These are phyloP conservation scores for Lichina pygmaea DNA, from an alignment of 495 filamentous ascomycete species.

Conservation along the genomic window DNA sequence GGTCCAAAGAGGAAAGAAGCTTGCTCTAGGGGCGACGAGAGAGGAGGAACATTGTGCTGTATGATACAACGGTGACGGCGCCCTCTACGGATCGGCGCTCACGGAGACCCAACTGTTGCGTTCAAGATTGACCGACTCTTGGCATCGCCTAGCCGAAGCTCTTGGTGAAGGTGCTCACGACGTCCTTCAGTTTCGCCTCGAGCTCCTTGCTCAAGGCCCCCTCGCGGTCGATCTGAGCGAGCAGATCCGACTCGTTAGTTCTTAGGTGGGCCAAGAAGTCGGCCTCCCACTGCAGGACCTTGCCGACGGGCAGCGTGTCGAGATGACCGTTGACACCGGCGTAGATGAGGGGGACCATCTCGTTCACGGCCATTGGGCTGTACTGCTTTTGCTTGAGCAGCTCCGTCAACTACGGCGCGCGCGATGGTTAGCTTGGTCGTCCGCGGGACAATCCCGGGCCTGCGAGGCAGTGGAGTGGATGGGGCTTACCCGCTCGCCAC, in stretches of 20 bases:
- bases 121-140: neutral
- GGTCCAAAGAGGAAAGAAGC: too few species aligned
- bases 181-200: constrained; percentile 64
- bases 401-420: constrained; percentile 40
- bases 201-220: constrained; percentile 87
- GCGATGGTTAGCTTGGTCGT: constrained; percentile 9
- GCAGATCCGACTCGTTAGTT: constrained; percentile 62
- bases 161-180: constrained; percentile 68
- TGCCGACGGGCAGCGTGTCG: constrained; percentile 60
- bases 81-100: too few species aligned
- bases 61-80: too few species aligned
- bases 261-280: constrained; percentile 83
- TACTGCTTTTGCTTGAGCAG: constrained; percentile 99
- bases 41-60: too few species aligned
- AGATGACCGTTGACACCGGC: constrained; percentile 96
- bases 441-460: neutral
- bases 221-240: constrained; percentile 82
- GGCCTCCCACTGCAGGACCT: constrained; percentile 72
- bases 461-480: neutral
- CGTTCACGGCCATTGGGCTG: constrained; percentile 92
- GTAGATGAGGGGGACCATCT: constrained; percentile 99
- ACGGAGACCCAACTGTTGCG: neutral
- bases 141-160: constrained; percentile 29
- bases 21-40: too few species aligned
- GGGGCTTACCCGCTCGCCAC: constrained; percentile 80